Evolutionary conservation across 305 asterid species (phyloP).

Genomic region (Fraxinus dipetala): DNA sequence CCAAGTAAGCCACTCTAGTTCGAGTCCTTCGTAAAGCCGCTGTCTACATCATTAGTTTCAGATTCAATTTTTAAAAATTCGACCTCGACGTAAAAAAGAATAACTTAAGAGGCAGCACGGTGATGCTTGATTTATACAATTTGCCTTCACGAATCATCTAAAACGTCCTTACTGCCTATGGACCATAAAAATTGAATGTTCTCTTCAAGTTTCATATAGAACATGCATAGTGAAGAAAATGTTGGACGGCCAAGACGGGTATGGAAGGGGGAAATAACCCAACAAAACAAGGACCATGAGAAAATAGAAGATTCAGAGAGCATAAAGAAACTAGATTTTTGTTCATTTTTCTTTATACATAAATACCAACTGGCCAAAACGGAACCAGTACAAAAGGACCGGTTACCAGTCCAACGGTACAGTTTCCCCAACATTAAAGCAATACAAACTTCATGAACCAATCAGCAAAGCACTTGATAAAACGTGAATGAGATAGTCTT

Average conservation of each 20-base stretch:
- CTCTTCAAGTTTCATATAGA: not conserved
- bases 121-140: not conserved
- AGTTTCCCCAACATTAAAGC: not conserved
- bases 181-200: not conserved
- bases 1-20: not conserved
- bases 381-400: not conserved
- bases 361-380: not conserved
- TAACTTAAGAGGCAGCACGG: not conserved
- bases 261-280: not conserved
- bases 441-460: not conserved
- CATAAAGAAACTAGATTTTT: not conserved
- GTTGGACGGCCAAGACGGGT: not conserved
- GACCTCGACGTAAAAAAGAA: not conserved
- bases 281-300: not conserved
- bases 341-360: not conserved
- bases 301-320: not conserved
- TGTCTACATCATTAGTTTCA: not conserved
- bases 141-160: not conserved
- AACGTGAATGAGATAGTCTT: not conserved
- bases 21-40: not conserved
- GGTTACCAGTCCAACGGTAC: not conserved
- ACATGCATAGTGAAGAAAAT: not conserved
- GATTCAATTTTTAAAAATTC: not conserved
- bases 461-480: not conserved
- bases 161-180: not conserved